Evolutionary conservation across 169 alveolate genomes (phyloP).

Genomic region (Plasmodium berghei): DNA sequence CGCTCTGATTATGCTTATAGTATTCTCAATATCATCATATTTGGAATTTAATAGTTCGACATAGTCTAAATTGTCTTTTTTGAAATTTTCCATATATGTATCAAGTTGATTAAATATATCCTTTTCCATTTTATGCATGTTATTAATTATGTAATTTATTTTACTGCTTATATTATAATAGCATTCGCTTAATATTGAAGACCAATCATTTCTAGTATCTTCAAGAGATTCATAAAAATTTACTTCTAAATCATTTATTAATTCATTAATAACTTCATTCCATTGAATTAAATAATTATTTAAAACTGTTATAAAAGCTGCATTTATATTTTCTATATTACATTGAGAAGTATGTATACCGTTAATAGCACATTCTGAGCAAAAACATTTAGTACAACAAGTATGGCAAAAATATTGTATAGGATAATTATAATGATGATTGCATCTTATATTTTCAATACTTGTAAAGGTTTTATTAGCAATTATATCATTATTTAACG

Average conservation of each 20-base stretch:
- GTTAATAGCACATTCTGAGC: conserved; percentile 86
- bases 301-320: conserved; percentile 80
- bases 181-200: conserved; percentile 60
- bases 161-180: conserved; percentile 39
- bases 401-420: conserved; percentile 86
- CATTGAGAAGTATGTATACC: conserved; percentile 78
- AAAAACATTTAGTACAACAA: conserved; percentile 81
- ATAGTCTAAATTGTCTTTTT: conserved; percentile 57
- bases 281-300: conserved; percentile 82
- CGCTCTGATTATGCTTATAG: conserved; percentile 43
- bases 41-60: conserved; percentile 30
- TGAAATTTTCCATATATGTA: conserved; percentile 51
- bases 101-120: conserved; percentile 59
- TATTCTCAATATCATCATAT: conserved; percentile 60
- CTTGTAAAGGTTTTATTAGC: conserved; percentile 53
- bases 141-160: conserved; percentile 51
- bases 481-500: conserved; percentile 11
- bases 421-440: conserved; percentile 85
- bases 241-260: conserved; percentile 78
- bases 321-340: conserved; percentile 81
- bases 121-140: conserved; percentile 47
- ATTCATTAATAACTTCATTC: conserved; percentile 79
- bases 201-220: conserved; percentile 85
- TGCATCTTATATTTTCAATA: conserved; percentile 84
- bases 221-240: conserved; percentile 79